These are phyloP conservation scores for Neopestalotiopsis rosae DNA, from an alignment of 2,329 filamentous ascomycete species.

Conservation along the genomic window DNA sequence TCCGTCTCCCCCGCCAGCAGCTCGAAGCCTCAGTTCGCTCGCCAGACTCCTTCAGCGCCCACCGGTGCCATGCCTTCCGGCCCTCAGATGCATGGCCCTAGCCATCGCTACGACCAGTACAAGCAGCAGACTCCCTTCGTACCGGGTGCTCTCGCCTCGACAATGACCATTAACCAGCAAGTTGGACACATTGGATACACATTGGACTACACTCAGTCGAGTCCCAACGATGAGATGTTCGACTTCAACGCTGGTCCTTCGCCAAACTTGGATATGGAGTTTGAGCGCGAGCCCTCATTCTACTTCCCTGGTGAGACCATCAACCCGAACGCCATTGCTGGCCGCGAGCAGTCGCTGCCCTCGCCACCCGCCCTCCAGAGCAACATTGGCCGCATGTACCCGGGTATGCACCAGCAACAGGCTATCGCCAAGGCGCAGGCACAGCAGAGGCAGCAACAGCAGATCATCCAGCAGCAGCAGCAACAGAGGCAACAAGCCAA, in stretches of 20 bases:
- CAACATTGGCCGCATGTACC: conserved; percentile 79
- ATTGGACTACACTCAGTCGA: conserved; percentile 61
- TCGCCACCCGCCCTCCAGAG: conserved; percentile 54
- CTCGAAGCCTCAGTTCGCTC: conserved; percentile 60
- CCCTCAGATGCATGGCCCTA: conserved; percentile 76
- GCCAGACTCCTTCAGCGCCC: conserved; percentile 56
- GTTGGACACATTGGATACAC: conserved; percentile 60
- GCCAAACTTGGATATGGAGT: conserved; percentile 73
- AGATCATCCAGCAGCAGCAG: conserved; percentile 46
- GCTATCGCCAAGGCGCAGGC: conserved; percentile 76
- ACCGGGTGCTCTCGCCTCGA: conserved; percentile 79
- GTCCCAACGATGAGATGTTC: conserved; percentile 68
- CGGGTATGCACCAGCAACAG: conserved; percentile 91
- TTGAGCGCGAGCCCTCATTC: conserved; percentile 66
- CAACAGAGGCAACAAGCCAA: conserved; percentile 52
- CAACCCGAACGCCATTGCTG: conserved; percentile 74
- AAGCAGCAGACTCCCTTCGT: conserved; percentile 95
- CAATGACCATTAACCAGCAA: conserved; percentile 76
- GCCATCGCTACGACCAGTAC: conserved; percentile 94
- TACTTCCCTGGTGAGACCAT: conserved; percentile 67
- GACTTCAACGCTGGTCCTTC: conserved; percentile 76
- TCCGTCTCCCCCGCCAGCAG: conserved; percentile 60
- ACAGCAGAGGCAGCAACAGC: conserved; percentile 45
- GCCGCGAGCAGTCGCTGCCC: conserved; percentile 59
- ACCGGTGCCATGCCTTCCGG: conserved; percentile 57